phyloP scores from a whole-genome alignment of 805 yeast species.

The Debaryomyces prosopidis region DNA sequence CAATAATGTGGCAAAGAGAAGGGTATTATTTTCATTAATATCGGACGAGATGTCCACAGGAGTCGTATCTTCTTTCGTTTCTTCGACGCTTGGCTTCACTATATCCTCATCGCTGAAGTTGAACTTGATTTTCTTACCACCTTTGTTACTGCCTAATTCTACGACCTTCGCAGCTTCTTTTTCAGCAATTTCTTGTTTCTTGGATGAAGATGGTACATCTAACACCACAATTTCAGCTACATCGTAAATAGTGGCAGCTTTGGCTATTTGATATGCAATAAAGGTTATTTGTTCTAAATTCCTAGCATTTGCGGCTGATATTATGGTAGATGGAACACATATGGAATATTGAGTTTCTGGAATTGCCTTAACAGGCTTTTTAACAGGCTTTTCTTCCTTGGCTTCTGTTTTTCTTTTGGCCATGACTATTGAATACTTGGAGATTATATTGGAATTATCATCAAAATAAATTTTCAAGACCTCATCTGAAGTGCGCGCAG shows the following conservation, averaged over 20 bases:
- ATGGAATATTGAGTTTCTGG: constrained; percentile 47
- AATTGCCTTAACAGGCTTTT: constrained; percentile 28
- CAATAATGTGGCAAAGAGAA: constrained; percentile 65
- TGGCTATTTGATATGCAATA: constrained; percentile 76
- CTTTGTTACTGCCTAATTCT: constrained; percentile 20
- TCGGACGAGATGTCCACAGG: constrained; percentile 7
- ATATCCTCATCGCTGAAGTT: constrained; percentile 30
- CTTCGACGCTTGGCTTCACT: constrained; percentile 13
- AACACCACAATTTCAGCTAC: constrained; percentile 76
- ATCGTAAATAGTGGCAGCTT: constrained; percentile 65
- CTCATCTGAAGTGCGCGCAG: constrained; percentile 1
- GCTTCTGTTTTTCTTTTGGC: constrained; percentile 26
- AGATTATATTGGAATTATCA: not conserved
- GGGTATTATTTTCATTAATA: constrained; percentile 28
- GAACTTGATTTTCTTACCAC: constrained; percentile 33
- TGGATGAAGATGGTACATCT: constrained; percentile 43
- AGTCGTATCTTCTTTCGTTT: constrained; percentile 17
- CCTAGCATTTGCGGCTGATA: constrained; percentile 54
- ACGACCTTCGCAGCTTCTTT: constrained; percentile 23
- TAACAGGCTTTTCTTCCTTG: constrained; percentile 19
- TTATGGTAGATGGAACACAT: constrained; percentile 72
- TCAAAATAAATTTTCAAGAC: not conserved
- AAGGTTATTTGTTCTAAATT: constrained; percentile 74
- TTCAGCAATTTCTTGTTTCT: constrained; percentile 13
- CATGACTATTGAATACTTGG: constrained; percentile 8